Evolutionary conservation across 2,329 filamentous ascomycete species (phyloP), one percentile per base, ranked within the genome.

Genomic region (Hypoxylon sp.): DNA sequence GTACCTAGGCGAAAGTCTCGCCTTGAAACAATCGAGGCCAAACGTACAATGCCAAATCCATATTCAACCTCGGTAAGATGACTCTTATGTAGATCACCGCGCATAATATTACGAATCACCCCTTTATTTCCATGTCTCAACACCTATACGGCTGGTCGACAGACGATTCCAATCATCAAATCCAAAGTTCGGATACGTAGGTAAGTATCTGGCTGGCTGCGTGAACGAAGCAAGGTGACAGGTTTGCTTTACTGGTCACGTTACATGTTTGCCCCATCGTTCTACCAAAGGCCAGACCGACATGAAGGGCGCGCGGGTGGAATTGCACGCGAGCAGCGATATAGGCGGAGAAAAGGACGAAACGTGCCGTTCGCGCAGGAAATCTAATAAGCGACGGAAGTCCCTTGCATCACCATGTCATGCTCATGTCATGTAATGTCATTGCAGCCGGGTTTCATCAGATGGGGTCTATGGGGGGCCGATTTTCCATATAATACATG

Each of bases 371-470:
- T 31, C 17, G 50, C 50, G 31, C n/a, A n/a, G 39, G 44, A 24
- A 3, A 27, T 24, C 21, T 46, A 32, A 19, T 53, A 35, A 39
- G 55, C 32, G 11, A 19, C 64, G 53, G 59, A 67, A 67, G 64
- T 62, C 57, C 64, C 64, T 51, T 59, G 64, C 64, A 67, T 62
- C 21, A 17, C 29, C 29, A 29, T 61, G 32, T 13, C 32, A 13
- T 35, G 32, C 24, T 35, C 32, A 59, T 17, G 44, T 27, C 37
- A 31, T 46, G 42, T 55, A 39, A 62, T 48, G 29, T 19, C 48
- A 48, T 42, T 42, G 39, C 51, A 46, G 42, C 48, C 17, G 47
- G 44, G 47, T 58, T 48, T 29, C 47, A 60, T 57, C 32, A 35
- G 6, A 17, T 27, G n/a, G 32, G 42, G 31, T 29, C n/a, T 17